Conservation (phyloP, 73 alveolate species). For the Paraurostyla sp. region DNA sequence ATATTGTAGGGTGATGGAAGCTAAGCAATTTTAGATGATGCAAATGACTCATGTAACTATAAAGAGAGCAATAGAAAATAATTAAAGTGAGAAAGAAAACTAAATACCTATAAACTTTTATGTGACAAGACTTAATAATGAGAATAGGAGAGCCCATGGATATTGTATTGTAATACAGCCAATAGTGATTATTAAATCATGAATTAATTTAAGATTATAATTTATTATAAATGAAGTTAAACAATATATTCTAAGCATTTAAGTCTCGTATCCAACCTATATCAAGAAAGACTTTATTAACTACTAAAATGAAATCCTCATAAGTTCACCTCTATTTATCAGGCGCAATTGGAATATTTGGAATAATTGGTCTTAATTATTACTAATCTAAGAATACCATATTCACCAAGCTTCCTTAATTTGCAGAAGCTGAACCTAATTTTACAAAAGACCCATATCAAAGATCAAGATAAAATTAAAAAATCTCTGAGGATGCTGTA, state of each 20-base stretch:
- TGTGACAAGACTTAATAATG: constrained; percentile 5
- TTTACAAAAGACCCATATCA: constrained; percentile 42
- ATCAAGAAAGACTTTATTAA: not conserved
- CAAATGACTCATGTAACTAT: not conserved
- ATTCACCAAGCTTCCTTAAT: too few relatives aligned
- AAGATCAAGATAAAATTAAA: constrained; percentile 6
- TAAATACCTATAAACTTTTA: constrained; percentile 24
- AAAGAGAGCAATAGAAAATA: not conserved
- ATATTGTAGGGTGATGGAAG: constrained; percentile 10
- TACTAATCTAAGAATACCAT: too few relatives aligned
- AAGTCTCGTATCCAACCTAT: not conserved
- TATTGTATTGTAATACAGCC: constrained; percentile 32
- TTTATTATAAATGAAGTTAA: not conserved
- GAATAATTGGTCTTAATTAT: too few relatives aligned
- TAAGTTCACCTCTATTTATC: too few relatives aligned
- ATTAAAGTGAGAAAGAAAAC: not conserved
- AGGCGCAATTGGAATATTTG: too few relatives aligned
- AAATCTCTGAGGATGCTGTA: not conserved
- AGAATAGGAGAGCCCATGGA: constrained; percentile 42
- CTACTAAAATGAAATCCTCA: too few relatives aligned
- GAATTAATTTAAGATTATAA: not conserved
- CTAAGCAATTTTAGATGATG: not conserved
- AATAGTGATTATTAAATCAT: not conserved
- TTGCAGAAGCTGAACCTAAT: constrained; percentile 17
- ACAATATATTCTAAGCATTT: too few relatives aligned